These are phyloP conservation scores for Trichoderma koningii DNA, from an alignment of 2,329 filamentous ascomycete genomes.

Conservation along the genomic window DNA sequence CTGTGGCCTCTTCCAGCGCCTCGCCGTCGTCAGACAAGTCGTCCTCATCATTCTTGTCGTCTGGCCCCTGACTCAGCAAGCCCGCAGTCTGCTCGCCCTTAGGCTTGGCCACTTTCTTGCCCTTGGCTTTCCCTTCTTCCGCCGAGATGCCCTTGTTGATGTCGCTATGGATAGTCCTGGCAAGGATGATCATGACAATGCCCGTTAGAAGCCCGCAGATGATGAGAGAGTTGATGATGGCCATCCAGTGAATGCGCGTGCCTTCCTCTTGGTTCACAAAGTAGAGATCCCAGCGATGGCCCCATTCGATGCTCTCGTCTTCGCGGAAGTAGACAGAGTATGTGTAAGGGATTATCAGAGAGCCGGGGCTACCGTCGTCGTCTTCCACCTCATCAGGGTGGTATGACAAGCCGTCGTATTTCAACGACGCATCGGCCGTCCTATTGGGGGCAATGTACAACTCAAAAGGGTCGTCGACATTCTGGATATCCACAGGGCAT, in stretches of 20 bases:
- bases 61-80: conserved; percentile 61
- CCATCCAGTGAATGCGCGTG: conserved; percentile 81
- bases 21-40: conserved; percentile 61
- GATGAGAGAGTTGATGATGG: conserved; percentile 82
- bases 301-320: conserved; percentile 78
- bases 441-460: conserved; percentile 66
- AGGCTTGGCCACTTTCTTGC: conserved; percentile 49
- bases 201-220: conserved; percentile 78
- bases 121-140: conserved; percentile 68
- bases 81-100: conserved; percentile 56
- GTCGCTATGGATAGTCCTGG: conserved; percentile 75
- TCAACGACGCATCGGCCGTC: conserved; percentile 49
- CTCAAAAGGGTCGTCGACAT: conserved; percentile 66
- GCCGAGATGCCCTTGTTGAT: conserved; percentile 69
- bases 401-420: conserved; percentile 63
- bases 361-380: conserved; percentile 64
- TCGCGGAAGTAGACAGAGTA: conserved; percentile 91
- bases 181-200: conserved; percentile 77
- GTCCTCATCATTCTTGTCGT: conserved; percentile 58
- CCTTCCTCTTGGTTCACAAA: conserved; percentile 86
- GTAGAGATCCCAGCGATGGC: conserved; percentile 83
- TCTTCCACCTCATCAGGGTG: conserved; percentile 48
- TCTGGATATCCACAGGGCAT: conserved; percentile 67
- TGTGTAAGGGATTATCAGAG: conserved; percentile 75
- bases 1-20: conserved; percentile 74